A percentile compares a stretch with the other conserved stretches of the same genome.
Evolutionary conservation across 2,329 filamentous ascomycete species (phyloP).

Genomic region (Paraphoma chrysanthemicola): DNA sequence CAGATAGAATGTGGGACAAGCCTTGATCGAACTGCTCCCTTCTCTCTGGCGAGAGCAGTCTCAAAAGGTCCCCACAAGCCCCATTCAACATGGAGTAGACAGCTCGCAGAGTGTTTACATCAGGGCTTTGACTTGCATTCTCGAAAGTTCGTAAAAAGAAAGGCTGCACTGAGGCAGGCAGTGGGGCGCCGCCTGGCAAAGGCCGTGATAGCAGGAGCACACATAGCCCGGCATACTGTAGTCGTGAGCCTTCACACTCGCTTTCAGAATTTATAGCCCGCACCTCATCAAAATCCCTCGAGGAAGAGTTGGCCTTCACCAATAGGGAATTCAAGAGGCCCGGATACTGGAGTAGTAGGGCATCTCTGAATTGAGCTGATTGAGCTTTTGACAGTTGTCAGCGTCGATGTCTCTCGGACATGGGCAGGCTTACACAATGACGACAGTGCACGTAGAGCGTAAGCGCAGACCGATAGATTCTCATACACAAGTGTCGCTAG

Average conservation of each 20-base stretch:
- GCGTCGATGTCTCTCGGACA: conserved; percentile 2
- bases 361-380: conserved; percentile 39
- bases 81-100: conserved; percentile 45
- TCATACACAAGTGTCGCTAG: conserved; percentile 55
- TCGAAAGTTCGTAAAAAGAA: conserved; percentile 46
- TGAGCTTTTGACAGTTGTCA: conserved; percentile 34
- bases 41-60: conserved; percentile 26
- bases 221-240: conserved; percentile 38
- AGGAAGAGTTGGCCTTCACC: conserved; percentile 39
- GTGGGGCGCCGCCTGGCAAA: conserved; percentile 34
- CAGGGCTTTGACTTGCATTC: conserved; percentile 28
- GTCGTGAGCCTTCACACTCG: conserved; percentile 1
- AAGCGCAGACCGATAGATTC: conserved; percentile 59
- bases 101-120: conserved; percentile 30
- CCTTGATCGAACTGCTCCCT: conserved; percentile 35
- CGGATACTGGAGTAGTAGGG: conserved; percentile 38
- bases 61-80: conserved; percentile 40
- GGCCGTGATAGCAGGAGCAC: conserved; percentile 41
- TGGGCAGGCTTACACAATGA: conserved; percentile 51
- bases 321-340: conserved; percentile 42
- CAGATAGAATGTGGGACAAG: conserved; percentile 35
- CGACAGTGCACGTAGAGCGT: conserved; percentile 59
- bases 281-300: conserved; percentile 40
- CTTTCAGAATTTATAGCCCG: conserved; percentile 4
- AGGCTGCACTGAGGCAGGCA: conserved; percentile 41